phyloP scores from a whole-genome alignment of 805 yeast genomes.

The Kluyveromyces siamensis region DNA sequence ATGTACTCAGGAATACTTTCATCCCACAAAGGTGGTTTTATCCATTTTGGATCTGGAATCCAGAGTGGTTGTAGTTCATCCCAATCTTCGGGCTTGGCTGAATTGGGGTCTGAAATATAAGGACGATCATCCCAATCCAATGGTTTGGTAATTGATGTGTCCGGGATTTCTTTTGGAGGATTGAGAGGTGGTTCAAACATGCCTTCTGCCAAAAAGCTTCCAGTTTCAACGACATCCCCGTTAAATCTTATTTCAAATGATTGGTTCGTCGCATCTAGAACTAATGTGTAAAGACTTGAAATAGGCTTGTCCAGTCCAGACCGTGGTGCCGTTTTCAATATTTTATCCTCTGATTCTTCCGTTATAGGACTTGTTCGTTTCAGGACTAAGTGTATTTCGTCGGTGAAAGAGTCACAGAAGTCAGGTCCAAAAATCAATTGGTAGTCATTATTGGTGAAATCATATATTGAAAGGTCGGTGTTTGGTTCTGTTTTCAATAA shows the following conservation, averaged over 20 bases:
- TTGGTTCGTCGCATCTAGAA: conserved; percentile 49
- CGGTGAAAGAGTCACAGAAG: conserved; percentile 63
- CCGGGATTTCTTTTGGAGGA: conserved; percentile 58
- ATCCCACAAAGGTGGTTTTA: conserved; percentile 74
- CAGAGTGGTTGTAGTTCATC: conserved; percentile 58
- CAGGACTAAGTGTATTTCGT: conserved; percentile 72
- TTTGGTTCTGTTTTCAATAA: conserved; percentile 39
- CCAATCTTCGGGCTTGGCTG: conserved; percentile 75
- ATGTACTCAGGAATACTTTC: conserved; percentile 51
- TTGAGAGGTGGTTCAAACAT: conserved; percentile 56
- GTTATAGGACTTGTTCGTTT: conserved; percentile 46
- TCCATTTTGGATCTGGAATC: conserved; percentile 60
- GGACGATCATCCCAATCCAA: conserved; percentile 72
- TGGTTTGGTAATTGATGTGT: conserved; percentile 55
- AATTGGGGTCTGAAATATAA: conserved; percentile 59
- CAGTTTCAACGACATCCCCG: conserved; percentile 65
- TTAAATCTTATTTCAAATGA: conserved; percentile 74
- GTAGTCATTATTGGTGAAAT: conserved; percentile 55
- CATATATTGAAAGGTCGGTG: conserved; percentile 28
- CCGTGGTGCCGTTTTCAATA: conserved; percentile 52
- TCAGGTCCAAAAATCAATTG: conserved; percentile 95
- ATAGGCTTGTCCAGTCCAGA: conserved; percentile 45
- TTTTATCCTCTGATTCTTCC: conserved; percentile 59
- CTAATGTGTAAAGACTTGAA: conserved; percentile 66
- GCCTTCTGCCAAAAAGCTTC: conserved; percentile 49